Percentiles rank a stretch among this genome's conserved stretches.
Conservation (phyloP, 257 asterid genomes). For the Nyctanthes arbortristis region DNA sequence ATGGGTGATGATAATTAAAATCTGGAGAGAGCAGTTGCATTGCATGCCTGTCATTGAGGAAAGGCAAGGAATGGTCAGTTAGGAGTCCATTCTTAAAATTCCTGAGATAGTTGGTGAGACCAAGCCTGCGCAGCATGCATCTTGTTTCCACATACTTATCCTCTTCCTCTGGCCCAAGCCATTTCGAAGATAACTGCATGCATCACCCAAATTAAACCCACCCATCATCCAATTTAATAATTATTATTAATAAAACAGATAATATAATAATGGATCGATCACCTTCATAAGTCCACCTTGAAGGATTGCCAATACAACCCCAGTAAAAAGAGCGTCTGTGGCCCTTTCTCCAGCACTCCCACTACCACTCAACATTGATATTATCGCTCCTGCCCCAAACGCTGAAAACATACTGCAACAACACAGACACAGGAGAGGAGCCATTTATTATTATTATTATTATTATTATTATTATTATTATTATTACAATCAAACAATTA, state of each 20-base stretch:
- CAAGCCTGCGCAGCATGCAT: conserved; percentile 62
- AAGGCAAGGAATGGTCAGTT: conserved; percentile 71
- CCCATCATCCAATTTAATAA: too few relatives aligned
- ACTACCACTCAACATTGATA: conserved; percentile 80
- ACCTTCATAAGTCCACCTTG: conserved; percentile 96
- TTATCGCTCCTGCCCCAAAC: conserved; percentile 89
- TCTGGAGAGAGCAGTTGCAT: too few relatives aligned
- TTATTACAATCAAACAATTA: too few relatives aligned
- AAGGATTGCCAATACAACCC: conserved; percentile 79
- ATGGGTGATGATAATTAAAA: too few relatives aligned
- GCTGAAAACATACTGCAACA: conserved; percentile 88
- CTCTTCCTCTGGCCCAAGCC: conserved; percentile 83
- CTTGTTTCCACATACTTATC: conserved; percentile 56
- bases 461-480: too few relatives aligned
- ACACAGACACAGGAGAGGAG: too few relatives aligned
- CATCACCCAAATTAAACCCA: conserved; percentile 15
- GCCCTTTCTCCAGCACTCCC: conserved; percentile 79
- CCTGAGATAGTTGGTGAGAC: conserved; percentile 80
- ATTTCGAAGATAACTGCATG: conserved; percentile 70
- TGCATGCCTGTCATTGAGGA: conserved; percentile 69
- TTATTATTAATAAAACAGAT: too few relatives aligned
- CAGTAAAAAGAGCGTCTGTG: conserved; percentile 65
- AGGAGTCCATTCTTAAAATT: conserved; percentile 86
- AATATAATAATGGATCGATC: too few relatives aligned
- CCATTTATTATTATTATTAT: too few relatives aligned